These are phyloP conservation scores for Priceomyces carsonii DNA, from an alignment of 805 yeast genomes.

Conservation along the genomic window DNA sequence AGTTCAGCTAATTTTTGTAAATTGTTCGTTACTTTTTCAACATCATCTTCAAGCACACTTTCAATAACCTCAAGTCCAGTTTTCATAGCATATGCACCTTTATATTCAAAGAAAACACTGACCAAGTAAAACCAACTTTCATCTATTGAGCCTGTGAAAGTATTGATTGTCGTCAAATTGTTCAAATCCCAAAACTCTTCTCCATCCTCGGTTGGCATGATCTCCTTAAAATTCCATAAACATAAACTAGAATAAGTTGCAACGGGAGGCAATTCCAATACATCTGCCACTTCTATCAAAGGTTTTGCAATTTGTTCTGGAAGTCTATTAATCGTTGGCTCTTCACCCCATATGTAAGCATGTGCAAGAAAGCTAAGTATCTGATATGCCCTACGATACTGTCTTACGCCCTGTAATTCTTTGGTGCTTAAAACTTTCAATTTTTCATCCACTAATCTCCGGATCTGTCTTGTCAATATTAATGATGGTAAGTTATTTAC, in stretches of 20 bases:
- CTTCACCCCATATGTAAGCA: slow-evolving; percentile 87
- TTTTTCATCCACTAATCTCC: slow-evolving; percentile 58
- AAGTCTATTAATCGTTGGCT: slow-evolving; percentile 57
- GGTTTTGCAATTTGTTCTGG: slow-evolving; percentile 76
- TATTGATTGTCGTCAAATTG: slow-evolving; percentile 73
- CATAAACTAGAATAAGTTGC: slow-evolving; percentile 87
- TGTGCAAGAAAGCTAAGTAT: slow-evolving; percentile 79
- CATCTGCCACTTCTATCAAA: slow-evolving; percentile 54
- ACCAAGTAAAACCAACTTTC: slow-evolving; percentile 94
- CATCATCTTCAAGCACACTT: slow-evolving; percentile 50
- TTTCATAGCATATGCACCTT: slow-evolving; percentile 70
- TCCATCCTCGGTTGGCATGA: slow-evolving; percentile 43
- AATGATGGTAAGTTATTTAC: slow-evolving; percentile 71
- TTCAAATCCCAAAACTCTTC: slow-evolving; percentile 53
- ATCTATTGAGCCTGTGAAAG: slow-evolving; percentile 88
- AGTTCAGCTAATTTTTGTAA: slow-evolving; percentile 71
- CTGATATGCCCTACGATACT: slow-evolving; percentile 79
- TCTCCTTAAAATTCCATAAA: slow-evolving; percentile 81
- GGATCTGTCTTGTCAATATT: slow-evolving; percentile 61
- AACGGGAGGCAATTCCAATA: slow-evolving; percentile 76
- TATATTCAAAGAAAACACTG: slow-evolving; percentile 80
- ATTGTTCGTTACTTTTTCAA: slow-evolving; percentile 38
- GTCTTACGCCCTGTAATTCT: slow-evolving; percentile 44
- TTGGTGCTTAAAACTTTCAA: slow-evolving; percentile 58
- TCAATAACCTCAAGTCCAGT: slow-evolving; percentile 68